Base-by-base conservation (phyloP, 441 rosid species). In the Corymbia citriodora region DNA sequence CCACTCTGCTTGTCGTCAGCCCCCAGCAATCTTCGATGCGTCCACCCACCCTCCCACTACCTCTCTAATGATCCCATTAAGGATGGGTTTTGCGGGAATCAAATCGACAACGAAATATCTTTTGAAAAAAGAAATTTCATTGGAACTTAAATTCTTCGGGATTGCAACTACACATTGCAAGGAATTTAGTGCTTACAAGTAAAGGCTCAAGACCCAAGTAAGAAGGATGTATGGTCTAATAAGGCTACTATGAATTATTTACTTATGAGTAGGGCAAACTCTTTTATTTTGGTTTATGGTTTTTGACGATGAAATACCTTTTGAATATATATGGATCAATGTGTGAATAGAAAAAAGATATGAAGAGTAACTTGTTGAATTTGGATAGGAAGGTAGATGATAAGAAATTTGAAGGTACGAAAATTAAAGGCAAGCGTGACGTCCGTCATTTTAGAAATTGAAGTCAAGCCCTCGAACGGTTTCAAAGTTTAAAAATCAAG, bases 81-180 rank as follows among this genome's bases (percentile, higher is more conserved):
- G 72, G 72, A 12, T 8, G 7, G 13, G 72, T 63, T 2, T 0
- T 4, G 33, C 1, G 4, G 1, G 9, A 29, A 12, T 29, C 29
- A 31, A 63, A 63, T 63, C 2, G 5, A 29, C 5, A 29, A 63
- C 70, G 13, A 29, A 29, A 63, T 14, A 63, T 59, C 63, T 59
- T 59, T 59, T 59, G 1, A 25, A 4, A 59, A 23, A 9, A 25
- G 10, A 59, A 23, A 29, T 4, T 59, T 59, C 10, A 25, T 1
- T 0, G 0, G 25, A 25, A 59, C 25, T 25, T 59, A 59, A 59
- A 40, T 40, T 40, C 45, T 40, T 40, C 45, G 5, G 45, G 45
- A 40, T 40, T 40, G 45, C 45, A 40, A 40, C 45, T 4, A 40
- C 45, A 40, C 45, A 40, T 40, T 40, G 45, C 45, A 36, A 36